These are phyloP conservation scores for Ilex paraguariensis DNA, from an alignment of 305 asterid species.

Conservation along the genomic window DNA sequence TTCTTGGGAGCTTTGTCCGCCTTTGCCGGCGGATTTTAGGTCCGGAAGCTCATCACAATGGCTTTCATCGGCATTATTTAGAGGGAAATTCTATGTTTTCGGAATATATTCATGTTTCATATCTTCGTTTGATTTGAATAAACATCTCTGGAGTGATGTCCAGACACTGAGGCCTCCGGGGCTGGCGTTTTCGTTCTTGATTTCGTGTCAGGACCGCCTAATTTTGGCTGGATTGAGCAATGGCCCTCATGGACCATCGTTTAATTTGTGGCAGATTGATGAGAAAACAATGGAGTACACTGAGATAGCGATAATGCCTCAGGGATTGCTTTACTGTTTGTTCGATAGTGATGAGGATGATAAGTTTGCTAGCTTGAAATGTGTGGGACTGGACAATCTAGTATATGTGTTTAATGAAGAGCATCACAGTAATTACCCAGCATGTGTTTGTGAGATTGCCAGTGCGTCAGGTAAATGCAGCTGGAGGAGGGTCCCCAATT, in stretches of 20 bases:
- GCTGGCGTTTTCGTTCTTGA: slow-evolving; percentile 14
- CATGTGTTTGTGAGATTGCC: slow-evolving; percentile 32
- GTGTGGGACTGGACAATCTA: slow-evolving; percentile 26
- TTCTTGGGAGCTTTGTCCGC: slow-evolving; percentile 23
- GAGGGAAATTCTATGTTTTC: slow-evolving; percentile 23
- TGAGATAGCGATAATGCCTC: no score
- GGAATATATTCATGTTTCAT: slow-evolving; percentile 21
- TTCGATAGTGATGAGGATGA: no score
- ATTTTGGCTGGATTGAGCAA: slow-evolving; percentile 34
- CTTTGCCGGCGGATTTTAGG: slow-evolving; percentile 24
- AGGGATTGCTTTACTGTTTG: no score
- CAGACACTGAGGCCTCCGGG: slow-evolving; percentile 41
- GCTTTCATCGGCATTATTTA: slow-evolving; percentile 22
- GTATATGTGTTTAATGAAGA: slow-evolving; percentile 28
- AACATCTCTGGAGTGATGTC: slow-evolving; percentile 30
- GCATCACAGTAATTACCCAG: slow-evolving; percentile 7
- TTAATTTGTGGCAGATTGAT: slow-evolving; percentile 31
- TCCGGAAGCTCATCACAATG: slow-evolving; percentile 16
- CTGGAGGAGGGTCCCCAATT: no score
- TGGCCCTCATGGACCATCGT: slow-evolving; percentile 6
- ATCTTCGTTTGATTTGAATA: slow-evolving; percentile 25
- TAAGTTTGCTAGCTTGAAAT: slow-evolving; percentile 16
- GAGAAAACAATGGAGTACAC: slow-evolving; percentile 6
- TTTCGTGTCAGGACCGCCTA: slow-evolving; percentile 19
- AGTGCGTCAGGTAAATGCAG: slow-evolving; percentile 5